phyloP scores from a whole-genome alignment of 495 filamentous ascomycete genomes.

The Podospora comata region DNA sequence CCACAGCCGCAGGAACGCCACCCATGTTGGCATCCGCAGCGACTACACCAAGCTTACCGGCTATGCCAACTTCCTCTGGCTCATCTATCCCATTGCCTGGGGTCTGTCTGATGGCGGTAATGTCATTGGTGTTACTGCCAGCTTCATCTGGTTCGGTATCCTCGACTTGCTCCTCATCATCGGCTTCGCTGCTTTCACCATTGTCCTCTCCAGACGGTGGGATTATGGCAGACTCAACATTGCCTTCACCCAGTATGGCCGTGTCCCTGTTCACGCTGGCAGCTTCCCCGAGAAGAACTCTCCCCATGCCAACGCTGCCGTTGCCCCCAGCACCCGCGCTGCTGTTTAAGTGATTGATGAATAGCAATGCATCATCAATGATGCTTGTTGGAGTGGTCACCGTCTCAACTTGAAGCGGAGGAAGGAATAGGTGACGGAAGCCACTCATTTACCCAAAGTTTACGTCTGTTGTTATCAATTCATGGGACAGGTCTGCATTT shows the following conservation, averaged over 20 bases:
- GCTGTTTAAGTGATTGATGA: slow-evolving; percentile 11
- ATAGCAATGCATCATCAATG: not conserved
- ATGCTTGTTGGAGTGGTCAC: not conserved
- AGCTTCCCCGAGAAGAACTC: slow-evolving; percentile 46
- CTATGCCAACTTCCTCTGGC: slow-evolving; percentile 47
- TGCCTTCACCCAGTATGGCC: slow-evolving; percentile 54
- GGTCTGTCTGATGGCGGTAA: slow-evolving; percentile 49
- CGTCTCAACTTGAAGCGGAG: not conserved
- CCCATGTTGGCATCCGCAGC: slow-evolving; percentile 35
- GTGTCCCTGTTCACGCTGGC: slow-evolving; percentile 38
- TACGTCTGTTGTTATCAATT: not conserved
- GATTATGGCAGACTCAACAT: slow-evolving; percentile 48
- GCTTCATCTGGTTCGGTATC: slow-evolving; percentile 47
- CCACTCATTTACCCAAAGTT: not conserved
- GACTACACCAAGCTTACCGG: slow-evolving; percentile 42
- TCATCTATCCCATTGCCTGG: slow-evolving; percentile 49
- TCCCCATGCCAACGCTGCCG: slow-evolving; percentile 23
- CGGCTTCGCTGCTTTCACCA: slow-evolving; percentile 34
- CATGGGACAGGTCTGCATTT: not conserved
- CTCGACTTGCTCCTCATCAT: slow-evolving; percentile 43
- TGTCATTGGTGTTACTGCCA: slow-evolving; percentile 38
- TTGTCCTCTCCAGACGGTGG: slow-evolving; percentile 44
- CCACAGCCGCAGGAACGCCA: slow-evolving; percentile 30
- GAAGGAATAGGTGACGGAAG: not conserved
- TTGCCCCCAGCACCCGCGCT: not conserved